phyloP scores from a whole-genome alignment of 169 alveolate genomes.

The Blepharisma undulans region DNA sequence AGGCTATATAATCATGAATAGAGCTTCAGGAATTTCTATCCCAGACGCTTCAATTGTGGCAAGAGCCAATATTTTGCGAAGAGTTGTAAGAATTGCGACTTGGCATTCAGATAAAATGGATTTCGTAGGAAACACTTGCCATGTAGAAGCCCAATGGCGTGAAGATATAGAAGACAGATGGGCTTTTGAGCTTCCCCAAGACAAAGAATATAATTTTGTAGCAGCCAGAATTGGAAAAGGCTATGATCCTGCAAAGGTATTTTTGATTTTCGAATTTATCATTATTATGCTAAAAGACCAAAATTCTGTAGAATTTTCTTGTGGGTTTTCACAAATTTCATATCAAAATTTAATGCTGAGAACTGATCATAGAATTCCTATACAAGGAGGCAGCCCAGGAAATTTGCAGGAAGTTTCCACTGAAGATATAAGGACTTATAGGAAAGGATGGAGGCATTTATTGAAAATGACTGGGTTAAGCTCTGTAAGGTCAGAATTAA shows the following conservation, averaged over 20 bases:
- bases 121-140: slow-evolving; percentile 50
- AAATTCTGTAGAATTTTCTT: slow-evolving; percentile 11
- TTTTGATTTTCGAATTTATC: slow-evolving; percentile 21
- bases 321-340: slow-evolving; percentile 6
- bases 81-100: slow-evolving; percentile 56
- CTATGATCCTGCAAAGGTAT: background rate
- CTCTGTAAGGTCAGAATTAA: background rate
- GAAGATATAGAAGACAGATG: slow-evolving; percentile 51
- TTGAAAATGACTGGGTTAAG: slow-evolving; percentile 35
- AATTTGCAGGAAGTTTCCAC: background rate
- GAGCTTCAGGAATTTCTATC: slow-evolving; percentile 64
- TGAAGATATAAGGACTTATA: slow-evolving; percentile 28
- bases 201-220: background rate
- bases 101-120: slow-evolving; percentile 36
- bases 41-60: slow-evolving; percentile 42
- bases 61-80: slow-evolving; percentile 41
- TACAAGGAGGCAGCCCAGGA: slow-evolving; percentile 34
- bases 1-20: slow-evolving; percentile 45
- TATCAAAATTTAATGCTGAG: slow-evolving; percentile 6
- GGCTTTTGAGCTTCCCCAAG: slow-evolving; percentile 45
- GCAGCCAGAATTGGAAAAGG: slow-evolving; percentile 1
- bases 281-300: slow-evolving; percentile 5
- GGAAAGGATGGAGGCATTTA: slow-evolving; percentile 27
- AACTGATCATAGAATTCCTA: background rate
- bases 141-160: slow-evolving; percentile 48